Evolutionary conservation across 371 early-diverging fungal species (phyloP).

Genomic region (Encephalitozoon romaleae): DNA sequence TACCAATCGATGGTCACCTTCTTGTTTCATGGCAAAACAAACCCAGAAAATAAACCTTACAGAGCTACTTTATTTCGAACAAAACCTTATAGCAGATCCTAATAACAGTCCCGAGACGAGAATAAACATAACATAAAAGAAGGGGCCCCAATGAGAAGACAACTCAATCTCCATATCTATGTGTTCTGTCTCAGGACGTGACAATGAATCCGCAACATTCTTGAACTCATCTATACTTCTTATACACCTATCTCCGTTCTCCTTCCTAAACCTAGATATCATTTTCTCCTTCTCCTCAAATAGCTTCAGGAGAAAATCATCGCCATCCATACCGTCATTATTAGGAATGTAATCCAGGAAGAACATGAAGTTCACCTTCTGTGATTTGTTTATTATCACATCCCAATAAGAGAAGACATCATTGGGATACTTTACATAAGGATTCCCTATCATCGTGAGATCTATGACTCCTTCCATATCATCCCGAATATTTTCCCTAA

Average conservation of each 20-base stretch:
- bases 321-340: not conserved
- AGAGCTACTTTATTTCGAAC: not conserved
- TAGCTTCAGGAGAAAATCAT: constrained; percentile 34
- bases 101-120: not conserved
- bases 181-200: not conserved
- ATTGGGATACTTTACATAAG: constrained; percentile 39
- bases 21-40: not conserved
- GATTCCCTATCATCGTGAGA: constrained; percentile 52
- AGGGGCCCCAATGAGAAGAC: not conserved
- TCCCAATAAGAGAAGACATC: constrained; percentile 32
- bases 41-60: not conserved
- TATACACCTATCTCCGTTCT: not conserved
- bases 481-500: constrained; percentile 27
- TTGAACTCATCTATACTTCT: not conserved
- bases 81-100: not conserved
- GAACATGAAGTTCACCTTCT: constrained; percentile 26
- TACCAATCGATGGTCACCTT: not conserved
- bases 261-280: not conserved
- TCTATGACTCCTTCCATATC: constrained; percentile 49
- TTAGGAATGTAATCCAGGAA: constrained; percentile 28
- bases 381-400: constrained; percentile 25
- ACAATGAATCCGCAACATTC: not conserved
- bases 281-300: constrained; percentile 46
- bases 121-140: not conserved
- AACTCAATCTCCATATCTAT: not conserved